A percentile compares a stretch with the other conserved stretches of the same genome.
phyloP scores from a whole-genome alignment of 768 basidiomycete genomes.

The Leccinellum albellum region DNA sequence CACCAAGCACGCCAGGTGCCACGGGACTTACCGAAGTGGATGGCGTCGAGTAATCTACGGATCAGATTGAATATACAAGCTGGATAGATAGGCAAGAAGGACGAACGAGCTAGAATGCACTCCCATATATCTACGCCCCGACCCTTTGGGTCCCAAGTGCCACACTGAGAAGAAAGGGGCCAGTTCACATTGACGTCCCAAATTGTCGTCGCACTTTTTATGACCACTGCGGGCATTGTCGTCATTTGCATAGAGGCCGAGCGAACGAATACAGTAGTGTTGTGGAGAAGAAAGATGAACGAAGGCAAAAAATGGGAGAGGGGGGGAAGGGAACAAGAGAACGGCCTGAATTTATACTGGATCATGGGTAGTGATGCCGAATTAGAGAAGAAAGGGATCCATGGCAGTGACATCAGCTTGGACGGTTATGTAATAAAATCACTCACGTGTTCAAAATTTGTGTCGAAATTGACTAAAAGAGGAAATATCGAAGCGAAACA shows the following conservation, averaged over 20 bases:
- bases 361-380: constrained; percentile 23
- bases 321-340: constrained; percentile 1
- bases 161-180: constrained; percentile 63
- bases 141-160: constrained; percentile 63
- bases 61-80: background rate
- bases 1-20: background rate
- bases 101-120: constrained; percentile 61
- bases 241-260: constrained; percentile 17
- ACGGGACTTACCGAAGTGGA: constrained; percentile 38
- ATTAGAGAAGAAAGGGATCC: constrained; percentile 27
- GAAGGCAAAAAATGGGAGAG: constrained; percentile 6
- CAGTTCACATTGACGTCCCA: constrained; percentile 70
- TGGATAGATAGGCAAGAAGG: background rate
- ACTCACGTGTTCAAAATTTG: constrained; percentile 10
- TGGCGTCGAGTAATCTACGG: constrained; percentile 56
- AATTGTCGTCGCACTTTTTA: constrained; percentile 63
- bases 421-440: constrained; percentile 23
- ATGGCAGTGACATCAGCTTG: constrained; percentile 33
- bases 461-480: constrained; percentile 4
- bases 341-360: constrained; percentile 28
- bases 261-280: background rate
- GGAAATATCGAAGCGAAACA: constrained; percentile 1
- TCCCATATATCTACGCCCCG: constrained; percentile 76
- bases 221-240: constrained; percentile 34
- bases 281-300: background rate